These are phyloP conservation scores for Boletus rubescentipes DNA, from an alignment of 768 basidiomycete species.

Conservation along the genomic window DNA sequence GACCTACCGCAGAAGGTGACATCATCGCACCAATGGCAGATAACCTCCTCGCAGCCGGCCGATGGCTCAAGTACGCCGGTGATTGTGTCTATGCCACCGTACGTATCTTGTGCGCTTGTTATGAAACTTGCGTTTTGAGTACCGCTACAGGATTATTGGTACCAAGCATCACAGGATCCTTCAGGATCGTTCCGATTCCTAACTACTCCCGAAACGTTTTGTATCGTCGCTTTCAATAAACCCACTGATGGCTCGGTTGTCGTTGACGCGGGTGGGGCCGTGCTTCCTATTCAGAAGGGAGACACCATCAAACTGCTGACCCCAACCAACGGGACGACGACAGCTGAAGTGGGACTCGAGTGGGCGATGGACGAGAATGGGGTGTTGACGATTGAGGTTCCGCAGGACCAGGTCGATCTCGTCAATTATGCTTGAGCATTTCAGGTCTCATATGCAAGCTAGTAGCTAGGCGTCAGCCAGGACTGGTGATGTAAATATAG, in stretches of 20 bases:
- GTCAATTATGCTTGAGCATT: slow-evolving; percentile 44
- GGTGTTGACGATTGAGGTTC: too few relatives aligned
- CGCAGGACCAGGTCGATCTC: slow-evolving; percentile 20
- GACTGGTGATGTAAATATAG: too few relatives aligned
- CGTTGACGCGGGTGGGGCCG: slow-evolving; percentile 34
- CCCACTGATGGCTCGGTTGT: slow-evolving; percentile 36
- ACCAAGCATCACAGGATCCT: slow-evolving; percentile 42
- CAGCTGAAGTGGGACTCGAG: too few relatives aligned
- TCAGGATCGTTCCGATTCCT: slow-evolving; percentile 43
- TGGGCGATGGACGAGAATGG: slow-evolving; percentile 36
- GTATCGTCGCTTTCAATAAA: slow-evolving; percentile 43
- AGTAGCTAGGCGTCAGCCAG: too few relatives aligned
- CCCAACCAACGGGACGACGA: slow-evolving; percentile 13
- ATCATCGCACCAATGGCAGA: slow-evolving; percentile 49
- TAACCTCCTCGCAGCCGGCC: slow-evolving; percentile 49
- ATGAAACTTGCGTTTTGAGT: neutral
- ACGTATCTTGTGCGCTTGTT: slow-evolving; percentile 10
- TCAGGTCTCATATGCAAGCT: slow-evolving; percentile 33
- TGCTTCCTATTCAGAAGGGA: slow-evolving; percentile 42
- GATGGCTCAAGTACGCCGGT: slow-evolving; percentile 51
- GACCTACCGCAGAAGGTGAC: slow-evolving; percentile 54
- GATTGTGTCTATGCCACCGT: slow-evolving; percentile 55
- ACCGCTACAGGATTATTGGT: slow-evolving; percentile 47
- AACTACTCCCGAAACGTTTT: slow-evolving; percentile 52
- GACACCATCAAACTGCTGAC: slow-evolving; percentile 46